A percentile compares a stretch with the other conserved stretches of the same genome.
phyloP scores from a whole-genome alignment of 345 rosid species.

The Kandelia obovata region DNA sequence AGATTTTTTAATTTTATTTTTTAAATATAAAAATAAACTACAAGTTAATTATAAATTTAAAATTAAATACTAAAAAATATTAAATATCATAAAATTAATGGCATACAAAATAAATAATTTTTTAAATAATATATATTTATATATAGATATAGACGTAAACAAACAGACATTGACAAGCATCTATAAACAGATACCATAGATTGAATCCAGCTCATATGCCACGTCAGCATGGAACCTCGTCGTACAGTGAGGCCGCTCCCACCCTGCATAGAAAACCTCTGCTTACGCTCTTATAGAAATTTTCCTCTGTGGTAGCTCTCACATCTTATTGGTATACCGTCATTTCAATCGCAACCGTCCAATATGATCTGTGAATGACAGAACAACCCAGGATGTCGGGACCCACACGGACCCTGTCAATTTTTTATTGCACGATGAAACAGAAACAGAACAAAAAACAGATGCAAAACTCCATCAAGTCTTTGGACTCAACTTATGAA shows the following conservation, averaged over 20 bases:
- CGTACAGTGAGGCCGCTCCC: constrained; percentile 4
- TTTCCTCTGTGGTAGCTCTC: constrained; percentile 5
- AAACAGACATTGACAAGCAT: neutral
- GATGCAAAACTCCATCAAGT: too few species aligned
- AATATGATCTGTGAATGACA: neutral
- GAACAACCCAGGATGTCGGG: neutral
- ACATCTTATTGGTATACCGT: neutral
- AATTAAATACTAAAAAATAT: too few species aligned
- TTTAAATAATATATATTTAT: too few species aligned
- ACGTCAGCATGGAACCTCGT: constrained; percentile 19
- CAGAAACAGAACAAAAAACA: too few species aligned
- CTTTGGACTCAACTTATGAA: too few species aligned
- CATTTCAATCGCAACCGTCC: constrained; percentile 15
- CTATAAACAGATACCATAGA: constrained; percentile 10
- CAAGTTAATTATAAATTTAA: too few species aligned
- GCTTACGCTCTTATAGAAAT: neutral
- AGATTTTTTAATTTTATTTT: too few species aligned
- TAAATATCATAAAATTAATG: too few species aligned
- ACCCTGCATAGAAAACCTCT: neutral
- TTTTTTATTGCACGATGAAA: too few species aligned
- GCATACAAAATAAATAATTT: too few species aligned
- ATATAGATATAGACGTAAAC: neutral
- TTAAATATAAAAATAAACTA: too few species aligned
- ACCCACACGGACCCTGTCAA: too few species aligned
- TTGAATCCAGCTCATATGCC: neutral